phyloP scores from a whole-genome alignment of 768 basidiomycete species.

The Boletus fagicola region DNA sequence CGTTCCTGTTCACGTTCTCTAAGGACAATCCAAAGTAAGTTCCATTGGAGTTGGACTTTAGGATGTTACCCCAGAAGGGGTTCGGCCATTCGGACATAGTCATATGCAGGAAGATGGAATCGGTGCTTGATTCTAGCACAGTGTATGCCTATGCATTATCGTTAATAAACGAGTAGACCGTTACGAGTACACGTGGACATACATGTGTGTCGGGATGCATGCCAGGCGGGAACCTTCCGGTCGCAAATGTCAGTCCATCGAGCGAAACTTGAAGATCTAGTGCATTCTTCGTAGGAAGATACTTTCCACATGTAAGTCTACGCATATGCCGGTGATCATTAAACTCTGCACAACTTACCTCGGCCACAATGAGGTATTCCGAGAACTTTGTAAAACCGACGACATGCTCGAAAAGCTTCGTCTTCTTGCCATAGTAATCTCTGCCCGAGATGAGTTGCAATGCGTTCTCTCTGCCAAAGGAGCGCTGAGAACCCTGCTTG shows the following conservation, averaged over 20 bases:
- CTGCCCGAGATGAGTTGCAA: slow-evolving; percentile 77
- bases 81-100: slow-evolving; percentile 78
- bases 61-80: slow-evolving; percentile 86
- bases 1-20: slow-evolving; percentile 89
- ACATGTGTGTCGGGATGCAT: slow-evolving; percentile 91
- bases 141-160: slow-evolving; percentile 72
- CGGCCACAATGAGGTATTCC: slow-evolving; percentile 93
- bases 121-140: slow-evolving; percentile 90
- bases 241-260: slow-evolving; percentile 82
- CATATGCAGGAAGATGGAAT: slow-evolving; percentile 92
- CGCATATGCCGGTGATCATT: background rate
- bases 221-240: slow-evolving; percentile 85
- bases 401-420: slow-evolving; percentile 78
- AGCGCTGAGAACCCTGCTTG: slow-evolving; percentile 77
- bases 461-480: slow-evolving; percentile 56
- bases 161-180: background rate
- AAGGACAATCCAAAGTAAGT: slow-evolving; percentile 91
- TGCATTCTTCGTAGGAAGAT: slow-evolving; percentile 50
- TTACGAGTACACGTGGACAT: slow-evolving; percentile 28
- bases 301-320: slow-evolving; percentile 39
- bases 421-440: slow-evolving; percentile 69
- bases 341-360: slow-evolving; percentile 49
- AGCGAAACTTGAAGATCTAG: slow-evolving; percentile 90
- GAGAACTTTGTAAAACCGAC: slow-evolving; percentile 97
- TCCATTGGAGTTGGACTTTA: slow-evolving; percentile 97